phyloP scores from a whole-genome alignment of 192 early-diverging fungal species.

The Coemansia sp. region DNA sequence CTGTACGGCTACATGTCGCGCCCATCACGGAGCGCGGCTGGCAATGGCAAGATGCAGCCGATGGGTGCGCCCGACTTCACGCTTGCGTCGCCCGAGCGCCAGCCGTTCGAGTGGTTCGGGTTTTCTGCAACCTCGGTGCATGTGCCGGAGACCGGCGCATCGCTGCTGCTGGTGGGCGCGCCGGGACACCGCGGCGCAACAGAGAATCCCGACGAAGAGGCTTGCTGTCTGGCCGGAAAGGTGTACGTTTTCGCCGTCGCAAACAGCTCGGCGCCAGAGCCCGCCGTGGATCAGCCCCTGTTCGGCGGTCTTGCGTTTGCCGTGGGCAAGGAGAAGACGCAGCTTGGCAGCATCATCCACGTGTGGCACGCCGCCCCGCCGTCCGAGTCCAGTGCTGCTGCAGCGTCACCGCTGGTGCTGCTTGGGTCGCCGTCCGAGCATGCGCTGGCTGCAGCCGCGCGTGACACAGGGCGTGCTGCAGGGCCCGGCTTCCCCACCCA shows the following conservation, averaged over 20 bases:
- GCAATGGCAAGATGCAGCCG: neutral
- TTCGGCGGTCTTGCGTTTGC: slow-evolving; percentile 32
- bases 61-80: slow-evolving; percentile 39
- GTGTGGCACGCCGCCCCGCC: slow-evolving; percentile 20
- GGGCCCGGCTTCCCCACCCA: slow-evolving; percentile 6
- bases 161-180: slow-evolving; percentile 56
- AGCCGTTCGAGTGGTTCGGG: slow-evolving; percentile 59
- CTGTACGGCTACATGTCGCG: slow-evolving; percentile 51
- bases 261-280: neutral
- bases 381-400: neutral
- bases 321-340: slow-evolving; percentile 24
- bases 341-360: slow-evolving; percentile 52
- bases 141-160: slow-evolving; percentile 9
- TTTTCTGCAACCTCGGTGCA: slow-evolving; percentile 27
- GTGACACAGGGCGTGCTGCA: neutral
- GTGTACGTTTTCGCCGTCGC: slow-evolving; percentile 54
- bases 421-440: slow-evolving; percentile 52
- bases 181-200: slow-evolving; percentile 50
- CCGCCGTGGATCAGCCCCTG: neutral
- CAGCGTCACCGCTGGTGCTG: slow-evolving; percentile 20
- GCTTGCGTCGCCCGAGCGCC: slow-evolving; percentile 31
- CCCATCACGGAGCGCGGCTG: neutral
- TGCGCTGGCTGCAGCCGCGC: slow-evolving; percentile 8
- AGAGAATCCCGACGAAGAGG: neutral
- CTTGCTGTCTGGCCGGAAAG: slow-evolving; percentile 49